Evolutionary conservation across 2,329 filamentous ascomycete species (phyloP).

Genomic region (Ophiostoma australiae): DNA sequence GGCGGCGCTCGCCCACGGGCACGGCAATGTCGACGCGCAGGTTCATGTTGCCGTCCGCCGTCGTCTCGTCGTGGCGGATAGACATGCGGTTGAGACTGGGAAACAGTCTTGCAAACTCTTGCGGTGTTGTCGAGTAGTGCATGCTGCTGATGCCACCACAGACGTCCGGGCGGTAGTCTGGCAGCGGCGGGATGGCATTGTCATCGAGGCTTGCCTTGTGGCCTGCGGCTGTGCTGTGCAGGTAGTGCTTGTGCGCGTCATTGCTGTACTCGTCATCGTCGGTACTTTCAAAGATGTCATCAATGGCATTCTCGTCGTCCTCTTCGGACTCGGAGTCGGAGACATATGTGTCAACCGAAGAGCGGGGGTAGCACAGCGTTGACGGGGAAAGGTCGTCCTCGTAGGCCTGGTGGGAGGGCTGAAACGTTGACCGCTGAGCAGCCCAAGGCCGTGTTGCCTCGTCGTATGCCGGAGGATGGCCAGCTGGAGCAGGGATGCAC

Average conservation of each 20-base stretch:
- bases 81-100: constrained; percentile 75
- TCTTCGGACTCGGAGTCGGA: constrained; percentile 61
- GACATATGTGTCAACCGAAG: constrained; percentile 73
- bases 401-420: constrained; percentile 21
- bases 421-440: constrained; percentile 16
- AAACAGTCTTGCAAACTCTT: constrained; percentile 79
- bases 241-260: constrained; percentile 25
- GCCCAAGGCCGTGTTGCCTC: not conserved
- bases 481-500: constrained; percentile 24
- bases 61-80: constrained; percentile 86
- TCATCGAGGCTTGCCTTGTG: not conserved
- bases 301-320: constrained; percentile 16
- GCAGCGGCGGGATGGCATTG: constrained; percentile 47
- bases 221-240: constrained; percentile 28
- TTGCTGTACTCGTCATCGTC: constrained; percentile 19
- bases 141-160: constrained; percentile 61
- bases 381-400: constrained; percentile 39
- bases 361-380: constrained; percentile 45
- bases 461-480: not conserved
- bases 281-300: constrained; percentile 33
- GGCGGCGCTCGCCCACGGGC: constrained; percentile 50
- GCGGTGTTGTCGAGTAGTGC: constrained; percentile 65
- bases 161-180: constrained; percentile 56
- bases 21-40: constrained; percentile 79
- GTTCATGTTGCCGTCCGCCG: constrained; percentile 93